Evolutionary conservation across 108 stramenopile species (phyloP).

Genomic region (Pseudonitzschia delicatissima): DNA sequence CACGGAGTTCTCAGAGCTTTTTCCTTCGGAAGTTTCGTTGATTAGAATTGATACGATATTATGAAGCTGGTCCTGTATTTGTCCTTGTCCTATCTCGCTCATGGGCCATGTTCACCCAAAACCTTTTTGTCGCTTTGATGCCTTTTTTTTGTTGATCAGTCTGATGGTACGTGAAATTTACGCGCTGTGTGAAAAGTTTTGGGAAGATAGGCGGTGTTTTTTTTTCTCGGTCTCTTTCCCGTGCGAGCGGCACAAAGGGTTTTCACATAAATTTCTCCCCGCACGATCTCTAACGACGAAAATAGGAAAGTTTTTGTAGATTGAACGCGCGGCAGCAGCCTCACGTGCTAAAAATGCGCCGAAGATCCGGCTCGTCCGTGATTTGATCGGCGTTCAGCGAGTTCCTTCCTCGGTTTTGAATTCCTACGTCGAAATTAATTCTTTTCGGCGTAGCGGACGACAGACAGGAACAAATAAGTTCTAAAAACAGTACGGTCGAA

Average conservation of each 20-base stretch:
- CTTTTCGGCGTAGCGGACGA: neutral
- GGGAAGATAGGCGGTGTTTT: neutral
- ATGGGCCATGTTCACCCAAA: constrained; percentile 68
- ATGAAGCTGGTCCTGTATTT: constrained; percentile 29
- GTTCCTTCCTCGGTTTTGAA: neutral
- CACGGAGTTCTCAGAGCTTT: constrained; percentile 22
- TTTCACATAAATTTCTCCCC: too few relatives aligned
- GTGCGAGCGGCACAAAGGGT: too few relatives aligned
- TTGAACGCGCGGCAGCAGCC: too few relatives aligned
- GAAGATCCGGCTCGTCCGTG: too few relatives aligned
- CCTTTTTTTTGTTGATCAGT: constrained; percentile 5
- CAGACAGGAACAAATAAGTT: constrained; percentile 1
- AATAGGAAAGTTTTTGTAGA: too few relatives aligned
- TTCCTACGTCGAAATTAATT: constrained; percentile 1
- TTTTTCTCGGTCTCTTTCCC: too few relatives aligned
- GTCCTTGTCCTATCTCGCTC: constrained; percentile 50
- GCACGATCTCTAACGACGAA: too few relatives aligned
- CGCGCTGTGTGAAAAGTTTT: neutral
- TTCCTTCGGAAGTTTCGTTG: constrained; percentile 14
- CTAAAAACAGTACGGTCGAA: neutral
- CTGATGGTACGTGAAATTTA: neutral
- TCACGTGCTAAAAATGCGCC: too few relatives aligned
- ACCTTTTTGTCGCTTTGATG: constrained; percentile 3
- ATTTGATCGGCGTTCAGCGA: too few relatives aligned
- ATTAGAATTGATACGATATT: constrained; percentile 21